phyloP scores from a whole-genome alignment of 345 rosid species.

The Arabidopsis arenosa region DNA sequence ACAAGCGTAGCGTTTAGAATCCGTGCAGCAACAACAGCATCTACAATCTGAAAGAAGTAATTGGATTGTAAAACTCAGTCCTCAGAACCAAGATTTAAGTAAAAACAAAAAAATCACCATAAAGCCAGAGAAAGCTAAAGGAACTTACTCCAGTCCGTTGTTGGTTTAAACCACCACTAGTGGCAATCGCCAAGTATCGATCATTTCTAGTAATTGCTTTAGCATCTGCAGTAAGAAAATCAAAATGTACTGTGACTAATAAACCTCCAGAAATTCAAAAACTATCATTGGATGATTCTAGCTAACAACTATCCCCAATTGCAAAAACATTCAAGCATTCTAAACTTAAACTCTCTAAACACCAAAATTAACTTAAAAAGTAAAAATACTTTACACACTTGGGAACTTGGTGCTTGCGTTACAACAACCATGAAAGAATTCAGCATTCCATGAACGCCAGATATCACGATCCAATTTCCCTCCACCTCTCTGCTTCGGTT shows the following conservation, averaged over 20 bases:
- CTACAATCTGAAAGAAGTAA: constrained; percentile 69
- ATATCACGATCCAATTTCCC: constrained; percentile 74
- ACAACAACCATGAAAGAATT: constrained; percentile 70
- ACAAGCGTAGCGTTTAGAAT: constrained; percentile 96
- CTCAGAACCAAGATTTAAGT: background rate
- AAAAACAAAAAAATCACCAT: background rate
- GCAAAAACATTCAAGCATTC: constrained; percentile 6
- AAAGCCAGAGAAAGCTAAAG: constrained; percentile 1
- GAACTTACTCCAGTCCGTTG: constrained; percentile 88
- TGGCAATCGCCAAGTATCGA: constrained; percentile 75
- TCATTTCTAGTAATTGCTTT: constrained; percentile 53
- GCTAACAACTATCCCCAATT: constrained; percentile 1
- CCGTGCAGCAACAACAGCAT: constrained; percentile 99
- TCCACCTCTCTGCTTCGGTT: constrained; percentile 57
- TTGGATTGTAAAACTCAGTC: background rate
- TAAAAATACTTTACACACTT: constrained; percentile 46
- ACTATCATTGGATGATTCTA: constrained; percentile 2
- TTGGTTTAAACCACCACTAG: constrained; percentile 96
- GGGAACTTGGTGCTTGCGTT: constrained; percentile 69
- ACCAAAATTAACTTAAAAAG: background rate
- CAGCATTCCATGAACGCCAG: constrained; percentile 74
- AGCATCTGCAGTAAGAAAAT: constrained; percentile 57
- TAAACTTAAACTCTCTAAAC: background rate
- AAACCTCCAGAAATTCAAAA: background rate
- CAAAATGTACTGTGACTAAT: constrained; percentile 6